Base-by-base conservation (phyloP, 1,284 basidiomycete species). In the Naganishia albida region DNA sequence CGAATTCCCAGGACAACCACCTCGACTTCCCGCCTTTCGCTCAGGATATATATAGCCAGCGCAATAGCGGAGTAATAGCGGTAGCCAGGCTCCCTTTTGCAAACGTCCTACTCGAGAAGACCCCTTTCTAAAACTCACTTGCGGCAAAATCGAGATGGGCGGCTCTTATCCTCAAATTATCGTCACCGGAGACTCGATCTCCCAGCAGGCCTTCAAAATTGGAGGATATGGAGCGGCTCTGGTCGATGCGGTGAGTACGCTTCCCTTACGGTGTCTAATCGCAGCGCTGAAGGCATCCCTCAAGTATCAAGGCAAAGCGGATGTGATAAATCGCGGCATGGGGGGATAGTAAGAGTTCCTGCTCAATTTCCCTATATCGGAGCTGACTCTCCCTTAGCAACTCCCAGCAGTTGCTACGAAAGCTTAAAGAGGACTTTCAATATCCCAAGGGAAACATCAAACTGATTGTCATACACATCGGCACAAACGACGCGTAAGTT, bases 401-500 rank as follows among this genome's bases (percentile, higher is more conserved):
- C n/a, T 60, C 64, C 8, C 34, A 52, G 20, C 64, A 65, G 26
- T 39, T 65, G 15, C 20, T 65, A 18, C 49, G 51, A 10, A 59
- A 54, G 44, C 25, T 65, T 3, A 43, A 52, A 20, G 64, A 65
- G 23, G 64, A 62, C 20, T 42, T 53, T 30, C 49, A 60, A n/a
- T 53, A 42, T 28, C 62, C 53, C 4, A 39, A 34, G n/a, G 62
- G 51, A 3, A 43, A 65, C 7, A 43, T 54, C 38, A 52, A 53
- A 30, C 42, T 65, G 7, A 39, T 53, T 25, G 18, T 65, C 2
- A 43, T 65, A 7, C 49, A 62, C 25, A 60, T 65, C 7, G 64
- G 64, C 12, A 65, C 64, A 16, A 65, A 62, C 28, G 64, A 65
- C 42, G 55, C 64, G 64, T 65, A 34, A 59, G 64, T 65, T 10